Percentiles rank a stretch among this genome's conserved stretches.
These are phyloP conservation scores for Exophiala sideris DNA, from an alignment of 2,329 filamentous ascomycete species.

Conservation along the genomic window DNA sequence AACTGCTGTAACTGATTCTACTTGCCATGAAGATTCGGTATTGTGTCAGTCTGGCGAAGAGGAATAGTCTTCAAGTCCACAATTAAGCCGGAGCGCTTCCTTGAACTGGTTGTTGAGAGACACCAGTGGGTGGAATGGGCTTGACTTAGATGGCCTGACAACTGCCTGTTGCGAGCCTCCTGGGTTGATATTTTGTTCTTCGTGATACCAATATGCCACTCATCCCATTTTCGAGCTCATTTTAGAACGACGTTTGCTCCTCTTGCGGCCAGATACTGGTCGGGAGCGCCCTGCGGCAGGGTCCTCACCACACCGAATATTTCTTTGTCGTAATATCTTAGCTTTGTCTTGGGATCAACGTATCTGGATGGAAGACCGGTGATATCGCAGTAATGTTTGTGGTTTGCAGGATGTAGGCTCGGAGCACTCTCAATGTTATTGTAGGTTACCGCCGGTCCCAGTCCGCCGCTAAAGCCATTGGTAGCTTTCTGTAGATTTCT, in stretches of 20 bases:
- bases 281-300: conserved; percentile 75
- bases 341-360: conserved; percentile 86
- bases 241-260: conserved; percentile 93
- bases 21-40: conserved; percentile 74
- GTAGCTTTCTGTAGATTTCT: conserved; percentile 56
- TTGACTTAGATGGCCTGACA: conserved; percentile 96
- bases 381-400: conserved; percentile 91
- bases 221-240: conserved; percentile 44
- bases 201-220: neutral
- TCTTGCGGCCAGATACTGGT: conserved; percentile 83
- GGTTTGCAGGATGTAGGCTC: conserved; percentile 70
- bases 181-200: neutral
- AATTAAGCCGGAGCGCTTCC: conserved; percentile 99
- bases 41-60: conserved; percentile 77
- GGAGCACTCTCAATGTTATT: conserved; percentile 96
- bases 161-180: neutral
- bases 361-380: conserved; percentile 91
- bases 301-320: conserved; percentile 79
- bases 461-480: conserved; percentile 4
- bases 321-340: conserved; percentile 91
- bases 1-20: conserved; percentile 58
- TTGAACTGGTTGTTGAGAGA: conserved; percentile 79
- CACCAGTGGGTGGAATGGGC: conserved; percentile 79
- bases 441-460: conserved; percentile 71
- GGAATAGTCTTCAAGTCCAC: conserved; percentile 62